phyloP scores from a whole-genome alignment of 345 rosid genomes.

The Lenwebbia sp. region DNA sequence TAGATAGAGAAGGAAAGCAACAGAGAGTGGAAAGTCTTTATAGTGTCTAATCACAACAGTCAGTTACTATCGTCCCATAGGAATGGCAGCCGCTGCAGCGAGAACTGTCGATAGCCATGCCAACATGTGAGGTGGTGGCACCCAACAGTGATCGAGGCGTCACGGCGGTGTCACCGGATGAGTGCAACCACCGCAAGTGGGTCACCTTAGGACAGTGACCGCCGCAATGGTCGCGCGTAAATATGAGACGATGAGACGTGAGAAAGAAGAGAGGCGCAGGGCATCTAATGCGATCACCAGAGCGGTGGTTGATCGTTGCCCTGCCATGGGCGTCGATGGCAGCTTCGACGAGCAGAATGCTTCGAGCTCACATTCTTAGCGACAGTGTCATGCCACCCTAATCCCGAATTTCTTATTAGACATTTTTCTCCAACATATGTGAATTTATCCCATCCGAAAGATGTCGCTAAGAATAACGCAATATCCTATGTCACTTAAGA shows the following conservation, averaged over 20 bases:
- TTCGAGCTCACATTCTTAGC: background rate
- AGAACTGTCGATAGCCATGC: background rate
- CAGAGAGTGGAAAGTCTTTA: too few species aligned
- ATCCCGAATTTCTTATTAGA: background rate
- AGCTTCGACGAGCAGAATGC: background rate
- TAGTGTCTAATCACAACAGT: background rate
- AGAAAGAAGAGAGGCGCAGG: background rate
- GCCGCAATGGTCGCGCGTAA: background rate
- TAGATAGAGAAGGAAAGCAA: too few species aligned
- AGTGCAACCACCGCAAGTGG: background rate
- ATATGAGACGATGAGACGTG: background rate
- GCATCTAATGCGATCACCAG: background rate
- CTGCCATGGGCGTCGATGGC: background rate
- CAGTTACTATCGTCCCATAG: background rate
- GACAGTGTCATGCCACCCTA: background rate
- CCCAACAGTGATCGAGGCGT: background rate
- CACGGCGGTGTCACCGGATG: background rate
- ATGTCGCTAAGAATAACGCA: background rate
- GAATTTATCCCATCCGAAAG: background rate
- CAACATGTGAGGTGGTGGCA: background rate
- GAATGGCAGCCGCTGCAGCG: background rate
- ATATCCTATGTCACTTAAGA: too few species aligned
- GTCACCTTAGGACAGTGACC: background rate
- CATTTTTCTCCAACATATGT: background rate
- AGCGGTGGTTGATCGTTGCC: background rate